A percentile compares a stretch with the other conserved stretches of the same genome.
phyloP scores from a whole-genome alignment of 306 rosid genomes.

The Parietaria judaica region DNA sequence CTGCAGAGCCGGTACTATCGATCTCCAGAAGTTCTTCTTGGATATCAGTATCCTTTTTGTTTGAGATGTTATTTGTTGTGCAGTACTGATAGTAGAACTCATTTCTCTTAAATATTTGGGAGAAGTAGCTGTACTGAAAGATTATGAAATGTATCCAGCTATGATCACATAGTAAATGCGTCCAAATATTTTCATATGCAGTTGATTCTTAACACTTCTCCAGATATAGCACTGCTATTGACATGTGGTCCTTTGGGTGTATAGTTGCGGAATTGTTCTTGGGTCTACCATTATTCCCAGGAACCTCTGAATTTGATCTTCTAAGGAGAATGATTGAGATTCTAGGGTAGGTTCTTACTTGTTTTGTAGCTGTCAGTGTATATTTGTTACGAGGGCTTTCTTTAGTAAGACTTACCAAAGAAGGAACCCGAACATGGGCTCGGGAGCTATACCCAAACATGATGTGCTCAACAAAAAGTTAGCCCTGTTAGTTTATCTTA shows the following conservation, averaged over 20 bases:
- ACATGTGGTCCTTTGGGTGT: slow-evolving; percentile 99
- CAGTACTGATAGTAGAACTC: neutral
- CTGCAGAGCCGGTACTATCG: slow-evolving; percentile 97
- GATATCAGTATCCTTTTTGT: slow-evolving; percentile 86
- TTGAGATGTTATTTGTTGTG: neutral
- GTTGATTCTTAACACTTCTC: slow-evolving; percentile 39
- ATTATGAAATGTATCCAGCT: slow-evolving; percentile 5
- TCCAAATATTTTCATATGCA: slow-evolving; percentile 11
- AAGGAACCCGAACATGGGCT: too few species aligned
- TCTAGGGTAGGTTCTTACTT: slow-evolving; percentile 56
- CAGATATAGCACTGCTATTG: slow-evolving; percentile 94
- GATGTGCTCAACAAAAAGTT: too few species aligned
- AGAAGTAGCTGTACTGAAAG: neutral
- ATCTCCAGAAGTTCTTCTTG: slow-evolving; percentile 98
- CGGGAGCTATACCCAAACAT: too few species aligned
- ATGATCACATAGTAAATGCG: slow-evolving; percentile 2
- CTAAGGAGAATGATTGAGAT: slow-evolving; percentile 84
- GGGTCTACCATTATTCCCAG: slow-evolving; percentile 95
- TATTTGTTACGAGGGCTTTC: neutral
- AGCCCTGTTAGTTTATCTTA: too few species aligned
- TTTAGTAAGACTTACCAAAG: too few species aligned
- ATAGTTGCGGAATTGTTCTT: slow-evolving; percentile 96
- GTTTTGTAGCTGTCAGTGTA: neutral
- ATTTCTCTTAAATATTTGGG: too few species aligned
- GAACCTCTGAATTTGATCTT: slow-evolving; percentile 98